Base-by-base conservation (phyloP, 768 basidiomycete species). In the Grammothele lineata region DNA sequence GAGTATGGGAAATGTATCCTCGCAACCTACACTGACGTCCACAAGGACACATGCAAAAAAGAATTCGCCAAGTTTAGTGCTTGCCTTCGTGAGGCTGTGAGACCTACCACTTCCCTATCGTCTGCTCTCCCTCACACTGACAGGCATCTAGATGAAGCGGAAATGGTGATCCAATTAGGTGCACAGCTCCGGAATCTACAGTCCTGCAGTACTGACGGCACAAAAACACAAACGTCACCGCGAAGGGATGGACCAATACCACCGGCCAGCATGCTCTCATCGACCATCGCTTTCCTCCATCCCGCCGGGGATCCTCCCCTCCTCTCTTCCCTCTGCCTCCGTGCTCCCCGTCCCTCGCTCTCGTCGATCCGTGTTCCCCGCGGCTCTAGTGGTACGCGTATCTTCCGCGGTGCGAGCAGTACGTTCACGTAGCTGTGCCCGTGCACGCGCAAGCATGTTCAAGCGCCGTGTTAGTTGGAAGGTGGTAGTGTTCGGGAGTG, bases 1-100 rank as follows among this genome's bases (percentile, higher is more conserved):
- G 72, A 67, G 5, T 99, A 99, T 62, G 95, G 92, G 19, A 85
- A 85, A 70, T 99, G 95, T 66, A 83, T 98, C 37, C 70, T 86
- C 23, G 77, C 80, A 1, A 78, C 78, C 4, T 95, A 96, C 65
- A 80, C 80, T 23, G 95, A 98, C 51, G 85, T 92, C 5, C 78
- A 71, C 50, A 87, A 86, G 63, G 88, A 90, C 56, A 78, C 81
- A 57, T 99, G 95, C 69, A 79, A 79, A 41, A 76, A 77, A 2
- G 92, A 97, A 66, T 98, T 96, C 51, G 72, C 72, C 11, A 79
- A 78, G 53, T 99, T 98, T 65, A 85, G 83, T 33, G 71, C 77
- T 25, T 99, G 95, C 64, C 66, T 99, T 25, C 80, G 82, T 38
- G 71, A 79, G 54, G 83, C 83, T 45, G 95, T 96, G 67, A 48